A percentile compares a stretch with the other conserved stretches of the same genome.
phyloP scores from a whole-genome alignment of 495 filamentous ascomycete genomes.

The Aspergillus steynii region DNA sequence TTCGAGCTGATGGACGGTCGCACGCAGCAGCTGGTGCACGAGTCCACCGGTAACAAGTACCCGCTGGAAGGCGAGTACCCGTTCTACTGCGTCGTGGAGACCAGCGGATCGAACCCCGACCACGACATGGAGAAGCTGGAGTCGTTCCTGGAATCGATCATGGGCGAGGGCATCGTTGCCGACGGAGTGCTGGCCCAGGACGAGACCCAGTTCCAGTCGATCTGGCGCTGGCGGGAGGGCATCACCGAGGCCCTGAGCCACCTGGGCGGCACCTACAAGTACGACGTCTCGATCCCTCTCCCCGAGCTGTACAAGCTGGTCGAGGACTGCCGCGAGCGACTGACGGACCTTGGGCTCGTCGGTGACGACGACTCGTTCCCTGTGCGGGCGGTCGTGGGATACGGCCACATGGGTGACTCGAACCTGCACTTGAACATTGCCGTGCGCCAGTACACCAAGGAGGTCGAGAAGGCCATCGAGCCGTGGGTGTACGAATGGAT shows the following conservation, averaged over 20 bases:
- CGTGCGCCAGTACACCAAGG: conserved; percentile 77
- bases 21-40: conserved; percentile 71
- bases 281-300: conserved; percentile 93
- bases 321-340: conserved; percentile 71
- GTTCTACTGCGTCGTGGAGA: conserved; percentile 96
- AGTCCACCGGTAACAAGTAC: conserved; percentile 70
- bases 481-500: conserved; percentile 99
- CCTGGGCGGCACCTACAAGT: conserved; percentile 96
- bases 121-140: conserved; percentile 89
- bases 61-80: conserved; percentile 82
- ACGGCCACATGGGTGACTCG: conserved; percentile 95
- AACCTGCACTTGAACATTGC: conserved; percentile 93
- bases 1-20: conserved; percentile 95
- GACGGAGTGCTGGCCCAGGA: conserved; percentile 92
- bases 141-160: conserved; percentile 83
- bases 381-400: conserved; percentile 88
- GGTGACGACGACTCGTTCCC: conserved; percentile 76
- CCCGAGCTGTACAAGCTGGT: conserved; percentile 86
- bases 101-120: conserved; percentile 88
- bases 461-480: conserved; percentile 86
- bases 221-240: conserved; percentile 94
- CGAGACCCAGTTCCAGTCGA: conserved; percentile 78
- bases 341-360: conserved; percentile 72
- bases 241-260: conserved; percentile 86
- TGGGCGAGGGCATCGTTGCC: conserved; percentile 77